Percentiles rank a stretch among this genome's conserved stretches.
Evolutionary conservation across 2,329 filamentous ascomycete species (phyloP).

Genomic region (Fusarium vanettenii): DNA sequence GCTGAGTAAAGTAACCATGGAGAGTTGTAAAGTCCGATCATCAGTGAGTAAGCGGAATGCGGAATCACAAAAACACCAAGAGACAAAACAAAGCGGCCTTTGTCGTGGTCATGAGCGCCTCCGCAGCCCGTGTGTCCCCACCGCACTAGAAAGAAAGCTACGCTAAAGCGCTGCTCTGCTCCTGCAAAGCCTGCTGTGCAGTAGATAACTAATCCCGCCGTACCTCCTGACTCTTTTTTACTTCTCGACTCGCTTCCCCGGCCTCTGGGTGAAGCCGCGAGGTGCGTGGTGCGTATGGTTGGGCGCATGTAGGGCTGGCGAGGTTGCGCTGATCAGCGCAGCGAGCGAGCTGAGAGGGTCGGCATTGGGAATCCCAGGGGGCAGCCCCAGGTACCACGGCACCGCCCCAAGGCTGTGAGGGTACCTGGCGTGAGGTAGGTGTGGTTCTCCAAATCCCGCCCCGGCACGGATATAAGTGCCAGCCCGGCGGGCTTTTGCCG

Average conservation of each 20-base stretch:
- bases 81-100: conserved; percentile 1
- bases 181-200: background rate
- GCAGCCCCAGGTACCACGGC: background rate
- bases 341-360: conserved; percentile 4
- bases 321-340: conserved; percentile 11
- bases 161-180: background rate
- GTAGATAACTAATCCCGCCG: conserved; percentile 1
- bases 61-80: conserved; percentile 10
- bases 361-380: conserved; percentile 20
- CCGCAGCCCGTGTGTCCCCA: conserved; percentile 8
- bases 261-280: conserved; percentile 6
- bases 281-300: conserved; percentile 21
- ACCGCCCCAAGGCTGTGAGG: background rate
- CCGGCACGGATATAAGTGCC: conserved; percentile 31
- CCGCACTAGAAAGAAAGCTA: conserved; percentile 8
- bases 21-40: conserved; percentile 4
- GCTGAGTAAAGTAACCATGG: conserved; percentile 14
- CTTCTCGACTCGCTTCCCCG: conserved; percentile 9
- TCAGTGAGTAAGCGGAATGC: conserved; percentile 28
- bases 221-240: background rate
- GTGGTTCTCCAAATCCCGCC: conserved; percentile 1
- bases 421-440: background rate
- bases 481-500: conserved; percentile 21
- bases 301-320: conserved; percentile 24
- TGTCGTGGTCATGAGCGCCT: conserved; percentile 14